phyloP scores from a whole-genome alignment of 2,329 filamentous ascomycete genomes.

The Aspergillus ochraceoroseus region DNA sequence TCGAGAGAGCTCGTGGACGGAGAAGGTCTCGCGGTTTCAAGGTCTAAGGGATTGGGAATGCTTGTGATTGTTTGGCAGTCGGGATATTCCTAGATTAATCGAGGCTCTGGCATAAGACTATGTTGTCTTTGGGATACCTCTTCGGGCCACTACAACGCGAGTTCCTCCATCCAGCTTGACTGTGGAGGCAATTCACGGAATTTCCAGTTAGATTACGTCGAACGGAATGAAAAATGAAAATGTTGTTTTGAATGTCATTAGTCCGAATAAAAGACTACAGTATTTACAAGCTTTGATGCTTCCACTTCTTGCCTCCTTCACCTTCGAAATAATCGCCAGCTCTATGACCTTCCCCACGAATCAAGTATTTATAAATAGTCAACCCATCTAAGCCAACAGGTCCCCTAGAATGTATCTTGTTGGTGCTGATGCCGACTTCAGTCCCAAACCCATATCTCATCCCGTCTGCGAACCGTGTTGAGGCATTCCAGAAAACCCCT shows the following conservation, averaged over 20 bases:
- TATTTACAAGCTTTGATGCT: slow-evolving; percentile 49
- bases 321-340: slow-evolving; percentile 64
- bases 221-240: slow-evolving; percentile 18
- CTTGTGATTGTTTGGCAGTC: slow-evolving; percentile 6
- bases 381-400: slow-evolving; percentile 91
- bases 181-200: slow-evolving; percentile 11
- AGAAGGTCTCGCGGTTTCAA: slow-evolving; percentile 99
- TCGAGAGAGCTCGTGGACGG: slow-evolving; percentile 98
- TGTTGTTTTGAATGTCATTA: slow-evolving; percentile 8
- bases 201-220: slow-evolving; percentile 15
- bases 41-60: slow-evolving; percentile 63
- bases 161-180: slow-evolving; percentile 2
- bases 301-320: slow-evolving; percentile 51
- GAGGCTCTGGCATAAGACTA: background rate
- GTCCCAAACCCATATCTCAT: slow-evolving; percentile 98
- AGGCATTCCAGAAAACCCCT: slow-evolving; percentile 95
- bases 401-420: slow-evolving; percentile 93
- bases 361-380: slow-evolving; percentile 95
- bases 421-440: slow-evolving; percentile 96
- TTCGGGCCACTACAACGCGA: background rate
- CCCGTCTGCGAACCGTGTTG: slow-evolving; percentile 88
- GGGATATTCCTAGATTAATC: slow-evolving; percentile 5
- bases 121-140: background rate
- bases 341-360: slow-evolving; percentile 77
- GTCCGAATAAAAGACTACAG: slow-evolving; percentile 1